These are phyloP conservation scores for Panicum virgatum DNA, from an alignment of 202 grass and related monocot genomes.

Conservation along the genomic window DNA sequence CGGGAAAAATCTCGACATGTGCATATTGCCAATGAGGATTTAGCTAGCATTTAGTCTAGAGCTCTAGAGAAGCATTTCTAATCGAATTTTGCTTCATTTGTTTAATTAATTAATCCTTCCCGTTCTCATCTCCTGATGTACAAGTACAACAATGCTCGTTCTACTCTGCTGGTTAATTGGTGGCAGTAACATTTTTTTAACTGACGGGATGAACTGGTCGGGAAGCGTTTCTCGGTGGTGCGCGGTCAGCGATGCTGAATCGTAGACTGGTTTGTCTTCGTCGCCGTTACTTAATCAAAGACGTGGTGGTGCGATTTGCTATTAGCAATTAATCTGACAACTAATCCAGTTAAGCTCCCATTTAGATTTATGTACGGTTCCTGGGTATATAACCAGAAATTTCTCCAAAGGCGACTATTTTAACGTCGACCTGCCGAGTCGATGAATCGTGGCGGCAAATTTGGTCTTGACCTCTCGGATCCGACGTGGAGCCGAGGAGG, in stretches of 20 bases:
- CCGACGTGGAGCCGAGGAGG: conserved; percentile 10
- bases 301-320: background rate
- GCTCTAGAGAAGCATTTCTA: background rate
- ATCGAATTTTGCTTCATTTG: conserved; percentile 33
- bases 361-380: background rate
- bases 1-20: conserved; percentile 12
- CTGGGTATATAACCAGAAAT: background rate
- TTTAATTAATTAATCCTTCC: background rate
- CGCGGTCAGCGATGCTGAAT: conserved; percentile 34
- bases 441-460: conserved; percentile 5
- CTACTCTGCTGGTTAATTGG: background rate
- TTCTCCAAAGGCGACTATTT: background rate
- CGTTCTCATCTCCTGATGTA: background rate
- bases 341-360: background rate
- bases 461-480: background rate
- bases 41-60: conserved; percentile 19
- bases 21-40: conserved; percentile 15
- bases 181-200: background rate
- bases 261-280: conserved; percentile 9
- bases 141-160: conserved; percentile 1
- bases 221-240: background rate
- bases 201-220: background rate
- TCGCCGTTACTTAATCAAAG: background rate
- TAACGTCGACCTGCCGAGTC: too few species aligned
- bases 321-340: background rate